These are phyloP conservation scores for Abelmoschus esculentus DNA, from an alignment of 345 rosid species.

Conservation along the genomic window DNA sequence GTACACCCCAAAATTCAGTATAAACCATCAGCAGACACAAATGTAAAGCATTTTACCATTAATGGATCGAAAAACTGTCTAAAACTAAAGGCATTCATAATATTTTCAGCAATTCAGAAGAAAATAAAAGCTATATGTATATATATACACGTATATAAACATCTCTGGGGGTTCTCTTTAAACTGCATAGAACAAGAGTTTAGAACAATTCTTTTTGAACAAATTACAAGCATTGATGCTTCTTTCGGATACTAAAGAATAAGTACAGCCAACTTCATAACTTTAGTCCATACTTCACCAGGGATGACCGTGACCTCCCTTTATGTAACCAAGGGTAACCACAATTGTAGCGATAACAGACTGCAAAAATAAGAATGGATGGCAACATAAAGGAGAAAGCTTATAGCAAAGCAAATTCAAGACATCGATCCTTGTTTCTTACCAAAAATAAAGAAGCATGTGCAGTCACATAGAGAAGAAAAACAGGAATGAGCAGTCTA, in stretches of 20 bases:
- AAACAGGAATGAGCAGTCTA: neutral
- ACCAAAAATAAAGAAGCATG: neutral
- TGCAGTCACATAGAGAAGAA: neutral
- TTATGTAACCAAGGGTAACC: constrained; percentile 44
- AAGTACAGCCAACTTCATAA: neutral
- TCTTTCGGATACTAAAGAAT: constrained; percentile 9
- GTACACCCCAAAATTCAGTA: no score
- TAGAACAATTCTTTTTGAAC: neutral
- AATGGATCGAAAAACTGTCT: no score
- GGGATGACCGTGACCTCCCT: constrained; percentile 18
- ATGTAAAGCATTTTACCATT: no score
- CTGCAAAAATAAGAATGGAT: constrained; percentile 26
- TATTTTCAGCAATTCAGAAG: neutral
- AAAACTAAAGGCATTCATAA: neutral
- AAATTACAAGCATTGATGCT: neutral
- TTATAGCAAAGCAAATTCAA: neutral
- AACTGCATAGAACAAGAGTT: neutral
- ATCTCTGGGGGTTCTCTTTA: neutral
- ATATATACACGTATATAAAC: neutral
- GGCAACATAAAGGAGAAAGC: neutral
- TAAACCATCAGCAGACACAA: no score
- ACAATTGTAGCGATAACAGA: constrained; percentile 51
- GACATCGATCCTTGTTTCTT: neutral
- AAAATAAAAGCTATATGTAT: neutral
- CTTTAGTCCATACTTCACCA: constrained; percentile 30